phyloP scores from a whole-genome alignment of 164 flowering plant genomes.

The Santalum album region DNA sequence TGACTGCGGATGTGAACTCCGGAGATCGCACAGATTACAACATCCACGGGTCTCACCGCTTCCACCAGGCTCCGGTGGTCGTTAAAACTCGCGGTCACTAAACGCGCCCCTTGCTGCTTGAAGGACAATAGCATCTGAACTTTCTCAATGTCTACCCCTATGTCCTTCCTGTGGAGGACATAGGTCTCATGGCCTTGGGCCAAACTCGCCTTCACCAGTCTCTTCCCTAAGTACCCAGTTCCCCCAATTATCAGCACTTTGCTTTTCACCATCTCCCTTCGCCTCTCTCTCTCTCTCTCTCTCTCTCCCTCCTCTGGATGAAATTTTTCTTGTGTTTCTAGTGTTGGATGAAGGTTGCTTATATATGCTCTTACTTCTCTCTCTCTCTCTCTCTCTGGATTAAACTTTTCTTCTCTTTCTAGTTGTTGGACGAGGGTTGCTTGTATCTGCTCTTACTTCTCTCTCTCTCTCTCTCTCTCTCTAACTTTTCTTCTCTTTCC shows the following conservation, averaged over 20 bases:
- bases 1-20: background rate
- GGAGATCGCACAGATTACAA: background rate
- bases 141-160: constrained; percentile 58
- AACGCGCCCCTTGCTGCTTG: constrained; percentile 19
- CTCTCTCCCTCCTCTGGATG: no score
- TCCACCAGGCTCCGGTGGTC: background rate
- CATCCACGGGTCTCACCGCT: background rate
- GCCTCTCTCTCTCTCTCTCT: no score
- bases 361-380: no score
- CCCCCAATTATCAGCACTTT: constrained; percentile 58
- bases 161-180: constrained; percentile 43
- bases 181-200: constrained; percentile 45
- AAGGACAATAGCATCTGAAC: constrained; percentile 41
- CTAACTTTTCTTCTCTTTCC: no score
- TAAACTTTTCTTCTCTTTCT: no score
- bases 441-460: no score
- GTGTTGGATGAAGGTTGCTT: no score
- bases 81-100: background rate
- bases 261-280: constrained; percentile 35
- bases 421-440: no score
- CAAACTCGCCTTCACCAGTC: constrained; percentile 56
- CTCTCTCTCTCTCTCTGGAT: no score
- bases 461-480: no score
- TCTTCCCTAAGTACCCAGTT: constrained; percentile 61
- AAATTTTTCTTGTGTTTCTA: no score